phyloP scores from a whole-genome alignment of 179 eudicot genomes.

The Silene coronaria region DNA sequence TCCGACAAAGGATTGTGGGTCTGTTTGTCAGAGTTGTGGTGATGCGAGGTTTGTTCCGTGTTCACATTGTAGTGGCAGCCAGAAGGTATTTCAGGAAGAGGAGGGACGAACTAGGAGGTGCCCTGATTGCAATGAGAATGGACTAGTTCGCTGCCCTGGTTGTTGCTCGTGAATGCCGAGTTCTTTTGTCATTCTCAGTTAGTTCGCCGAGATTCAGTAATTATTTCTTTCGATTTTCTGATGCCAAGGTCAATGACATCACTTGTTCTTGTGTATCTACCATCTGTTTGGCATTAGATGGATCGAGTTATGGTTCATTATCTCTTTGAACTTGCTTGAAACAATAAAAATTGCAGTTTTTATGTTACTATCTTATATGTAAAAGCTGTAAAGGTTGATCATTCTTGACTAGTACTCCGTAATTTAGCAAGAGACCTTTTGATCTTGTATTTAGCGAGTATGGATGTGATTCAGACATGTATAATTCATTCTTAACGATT shows the following conservation, averaged over 20 bases:
- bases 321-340: constrained; percentile 23
- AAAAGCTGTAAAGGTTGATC: constrained; percentile 19
- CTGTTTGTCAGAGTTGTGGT: constrained; percentile 64
- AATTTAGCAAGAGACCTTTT: not conserved
- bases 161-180: constrained; percentile 37
- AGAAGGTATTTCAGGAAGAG: constrained; percentile 65
- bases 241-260: constrained; percentile 9
- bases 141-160: constrained; percentile 72
- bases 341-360: constrained; percentile 1
- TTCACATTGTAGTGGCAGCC: constrained; percentile 67
- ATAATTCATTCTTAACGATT: not conserved
- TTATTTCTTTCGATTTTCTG: constrained; percentile 5
- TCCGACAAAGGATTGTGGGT: constrained; percentile 48
- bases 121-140: constrained; percentile 76
- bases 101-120: constrained; percentile 61
- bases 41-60: constrained; percentile 90
- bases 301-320: constrained; percentile 16
- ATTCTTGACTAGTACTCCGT: not conserved
- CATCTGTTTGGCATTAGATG: constrained; percentile 14
- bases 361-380: constrained; percentile 6
- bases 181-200: not conserved
- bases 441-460: not conserved
- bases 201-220: constrained; percentile 12
- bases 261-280: not conserved
- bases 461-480: no score